A percentile compares a stretch with the other conserved stretches of the same genome.
Evolutionary conservation across 495 filamentous ascomycete species (phyloP).

Genomic region (Amphirosellinia nigrospora): DNA sequence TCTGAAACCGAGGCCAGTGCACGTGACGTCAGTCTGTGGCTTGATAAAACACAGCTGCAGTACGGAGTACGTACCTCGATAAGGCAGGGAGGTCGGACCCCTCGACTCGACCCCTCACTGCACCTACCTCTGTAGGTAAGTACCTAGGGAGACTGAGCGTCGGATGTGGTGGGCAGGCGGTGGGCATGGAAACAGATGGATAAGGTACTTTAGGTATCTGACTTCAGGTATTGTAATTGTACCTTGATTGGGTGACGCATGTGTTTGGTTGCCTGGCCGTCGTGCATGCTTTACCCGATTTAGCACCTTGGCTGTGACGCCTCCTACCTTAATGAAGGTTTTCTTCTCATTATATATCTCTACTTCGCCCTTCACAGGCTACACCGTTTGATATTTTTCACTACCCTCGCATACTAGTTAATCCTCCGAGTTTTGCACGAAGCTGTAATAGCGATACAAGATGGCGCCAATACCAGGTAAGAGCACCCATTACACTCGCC

Average conservation of each 20-base stretch:
- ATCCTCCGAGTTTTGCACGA: neutral
- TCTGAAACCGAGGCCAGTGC: neutral
- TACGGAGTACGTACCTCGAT: too few relatives aligned
- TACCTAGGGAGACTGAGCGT: too few relatives aligned
- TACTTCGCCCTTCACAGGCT: neutral
- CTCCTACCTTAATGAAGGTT: neutral
- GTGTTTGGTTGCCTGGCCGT: slow-evolving; percentile 36
- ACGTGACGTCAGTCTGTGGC: slow-evolving; percentile 28
- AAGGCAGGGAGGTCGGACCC: too few relatives aligned
- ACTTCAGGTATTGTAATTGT: too few relatives aligned
- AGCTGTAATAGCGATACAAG: slow-evolving; percentile 27
- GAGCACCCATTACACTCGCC: slow-evolving; percentile 27
- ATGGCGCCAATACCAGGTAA: slow-evolving; percentile 71
- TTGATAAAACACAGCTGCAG: too few relatives aligned
- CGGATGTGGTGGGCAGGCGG: neutral
- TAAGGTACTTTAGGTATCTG: slow-evolving; percentile 22
- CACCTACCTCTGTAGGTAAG: neutral
- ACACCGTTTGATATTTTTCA: neutral
- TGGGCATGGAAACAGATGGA: slow-evolving; percentile 33
- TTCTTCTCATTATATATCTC: neutral
- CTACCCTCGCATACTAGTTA: neutral
- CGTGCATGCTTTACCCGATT: slow-evolving; percentile 11
- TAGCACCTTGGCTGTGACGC: slow-evolving; percentile 2
- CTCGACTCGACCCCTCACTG: slow-evolving; percentile 9
- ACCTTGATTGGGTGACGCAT: slow-evolving; percentile 36